These are phyloP conservation scores for Dalbergia cochinchinensis DNA, from an alignment of 306 rosid genomes.

Conservation along the genomic window DNA sequence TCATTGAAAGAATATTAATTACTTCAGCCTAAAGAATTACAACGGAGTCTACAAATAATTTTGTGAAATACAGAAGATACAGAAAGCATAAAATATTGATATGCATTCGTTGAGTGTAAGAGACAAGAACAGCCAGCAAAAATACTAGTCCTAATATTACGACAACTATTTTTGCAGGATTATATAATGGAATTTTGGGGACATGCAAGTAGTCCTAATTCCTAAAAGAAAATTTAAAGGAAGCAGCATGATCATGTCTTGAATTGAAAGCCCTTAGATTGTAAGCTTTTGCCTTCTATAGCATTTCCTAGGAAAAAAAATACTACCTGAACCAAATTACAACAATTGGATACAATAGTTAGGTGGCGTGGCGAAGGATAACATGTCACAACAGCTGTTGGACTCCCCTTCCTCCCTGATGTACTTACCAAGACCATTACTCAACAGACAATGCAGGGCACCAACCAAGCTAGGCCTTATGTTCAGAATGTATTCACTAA, in stretches of 20 bases:
- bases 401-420: constrained; percentile 3
- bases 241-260: background rate
- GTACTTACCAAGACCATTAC: constrained; percentile 41
- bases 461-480: constrained; percentile 19
- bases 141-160: too few relatives aligned
- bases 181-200: background rate
- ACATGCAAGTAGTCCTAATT: constrained; percentile 11
- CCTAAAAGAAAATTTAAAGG: constrained; percentile 26
- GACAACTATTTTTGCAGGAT: too few relatives aligned
- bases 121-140: background rate
- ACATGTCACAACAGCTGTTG: constrained; percentile 3
- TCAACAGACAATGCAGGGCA: constrained; percentile 30
- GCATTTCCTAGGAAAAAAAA: background rate
- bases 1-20: background rate
- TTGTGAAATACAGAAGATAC: constrained; percentile 2
- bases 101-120: background rate
- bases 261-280: background rate
- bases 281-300: constrained; percentile 17
- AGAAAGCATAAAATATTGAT: background rate
- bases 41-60: background rate
- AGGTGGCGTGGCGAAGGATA: background rate
- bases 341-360: constrained; percentile 26
- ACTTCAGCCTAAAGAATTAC: background rate
- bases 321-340: constrained; percentile 2
- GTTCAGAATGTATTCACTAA: constrained; percentile 44